phyloP scores from a whole-genome alignment of 345 rosid genomes.

The Salix caprea region DNA sequence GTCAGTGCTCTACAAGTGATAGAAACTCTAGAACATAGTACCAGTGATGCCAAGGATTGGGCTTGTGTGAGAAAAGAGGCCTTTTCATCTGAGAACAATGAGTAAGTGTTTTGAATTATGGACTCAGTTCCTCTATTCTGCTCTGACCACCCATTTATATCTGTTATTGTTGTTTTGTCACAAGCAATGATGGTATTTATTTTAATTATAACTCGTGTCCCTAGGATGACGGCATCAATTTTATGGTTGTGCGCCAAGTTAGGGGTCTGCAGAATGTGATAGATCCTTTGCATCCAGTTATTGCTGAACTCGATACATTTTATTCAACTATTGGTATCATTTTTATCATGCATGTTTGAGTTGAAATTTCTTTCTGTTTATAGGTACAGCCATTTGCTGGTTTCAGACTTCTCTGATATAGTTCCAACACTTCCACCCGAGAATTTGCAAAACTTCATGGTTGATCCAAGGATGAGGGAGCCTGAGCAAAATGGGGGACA shows the following conservation, averaged over 20 bases:
- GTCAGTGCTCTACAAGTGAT: slow-evolving; percentile 49
- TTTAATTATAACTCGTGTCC: neutral
- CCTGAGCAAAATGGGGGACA: slow-evolving; percentile 31
- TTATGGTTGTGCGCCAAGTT: neutral
- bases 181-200: neutral
- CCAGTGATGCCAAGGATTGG: slow-evolving; percentile 67
- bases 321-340: neutral
- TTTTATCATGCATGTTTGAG: neutral
- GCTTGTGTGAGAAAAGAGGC: slow-evolving; percentile 71
- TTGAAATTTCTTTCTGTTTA: neutral
- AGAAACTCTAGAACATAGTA: slow-evolving; percentile 48
- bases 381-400: slow-evolving; percentile 49
- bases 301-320: neutral
- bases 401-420: slow-evolving; percentile 72
- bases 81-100: slow-evolving; percentile 70
- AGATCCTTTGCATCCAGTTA: neutral
- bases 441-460: slow-evolving; percentile 70
- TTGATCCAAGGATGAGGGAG: slow-evolving; percentile 51
- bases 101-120: slow-evolving; percentile 43
- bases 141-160: neutral
- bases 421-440: slow-evolving; percentile 74
- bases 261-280: neutral
- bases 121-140: neutral
- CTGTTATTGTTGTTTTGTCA: neutral
- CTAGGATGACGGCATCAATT: neutral